Percentiles rank a stretch among this genome's conserved stretches.
These are phyloP conservation scores for Talaromyces islandicus DNA, from an alignment of 2,329 filamentous ascomycete species.

Conservation along the genomic window DNA sequence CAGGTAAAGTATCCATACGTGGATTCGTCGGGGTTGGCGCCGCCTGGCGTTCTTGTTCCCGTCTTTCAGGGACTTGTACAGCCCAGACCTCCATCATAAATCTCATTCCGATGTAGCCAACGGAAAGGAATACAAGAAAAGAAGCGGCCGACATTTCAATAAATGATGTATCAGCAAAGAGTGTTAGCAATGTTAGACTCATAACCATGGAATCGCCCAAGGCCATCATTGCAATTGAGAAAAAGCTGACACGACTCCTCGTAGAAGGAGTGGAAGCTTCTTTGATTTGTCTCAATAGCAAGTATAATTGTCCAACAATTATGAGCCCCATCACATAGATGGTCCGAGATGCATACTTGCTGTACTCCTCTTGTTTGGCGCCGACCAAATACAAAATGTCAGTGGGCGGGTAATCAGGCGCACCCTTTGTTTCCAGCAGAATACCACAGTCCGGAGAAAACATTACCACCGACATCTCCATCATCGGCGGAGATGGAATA, in stretches of 20 bases:
- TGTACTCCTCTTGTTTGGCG: constrained; percentile 52
- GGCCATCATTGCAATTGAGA: constrained; percentile 56
- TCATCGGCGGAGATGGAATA: constrained; percentile 44
- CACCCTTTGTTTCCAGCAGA: constrained; percentile 55
- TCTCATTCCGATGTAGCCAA: constrained; percentile 58
- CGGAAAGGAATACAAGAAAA: constrained; percentile 55
- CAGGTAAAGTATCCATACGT: constrained; percentile 37
- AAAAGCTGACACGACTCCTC: constrained; percentile 58
- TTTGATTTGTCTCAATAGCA: constrained; percentile 58
- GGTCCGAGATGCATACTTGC: constrained; percentile 46
- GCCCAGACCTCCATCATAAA: constrained; percentile 64
- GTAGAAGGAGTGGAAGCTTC: constrained; percentile 61
- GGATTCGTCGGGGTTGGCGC: constrained; percentile 22
- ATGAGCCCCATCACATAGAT: constrained; percentile 48
- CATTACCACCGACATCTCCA: constrained; percentile 55
- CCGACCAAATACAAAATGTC: constrained; percentile 50
- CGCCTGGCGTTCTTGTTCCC: constrained; percentile 26
- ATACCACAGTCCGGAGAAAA: constrained; percentile 65
- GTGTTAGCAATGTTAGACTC: constrained; percentile 49
- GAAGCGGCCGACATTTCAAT: constrained; percentile 50
- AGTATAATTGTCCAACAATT: constrained; percentile 48
- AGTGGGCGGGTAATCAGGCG: constrained; percentile 48
- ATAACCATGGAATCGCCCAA: constrained; percentile 57
- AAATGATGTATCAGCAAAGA: constrained; percentile 51
- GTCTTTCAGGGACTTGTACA: constrained; percentile 47